phyloP scores from a whole-genome alignment of 1,284 basidiomycete species.

The Ganoderma lucidum region DNA sequence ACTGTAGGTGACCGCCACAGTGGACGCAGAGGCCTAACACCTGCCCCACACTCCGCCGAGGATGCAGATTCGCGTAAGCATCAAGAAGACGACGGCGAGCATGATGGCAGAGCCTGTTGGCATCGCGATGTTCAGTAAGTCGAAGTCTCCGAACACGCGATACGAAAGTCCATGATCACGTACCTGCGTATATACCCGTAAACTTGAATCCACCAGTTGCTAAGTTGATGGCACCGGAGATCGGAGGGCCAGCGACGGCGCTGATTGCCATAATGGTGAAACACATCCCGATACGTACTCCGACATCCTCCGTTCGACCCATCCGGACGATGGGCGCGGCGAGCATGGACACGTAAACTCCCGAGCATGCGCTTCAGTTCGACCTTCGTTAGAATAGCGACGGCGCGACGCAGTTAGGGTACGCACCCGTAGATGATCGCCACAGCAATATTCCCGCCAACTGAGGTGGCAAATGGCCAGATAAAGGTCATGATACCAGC shows the following conservation, averaged over 20 bases:
- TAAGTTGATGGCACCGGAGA: conserved; percentile 62
- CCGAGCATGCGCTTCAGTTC: conserved; percentile 56
- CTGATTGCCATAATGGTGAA: conserved; percentile 58
- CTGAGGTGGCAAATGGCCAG: conserved; percentile 61
- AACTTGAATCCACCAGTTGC: conserved; percentile 53
- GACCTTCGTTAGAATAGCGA: not conserved
- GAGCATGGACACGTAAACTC: conserved; percentile 64
- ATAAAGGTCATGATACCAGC: conserved; percentile 61
- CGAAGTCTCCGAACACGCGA: no score
- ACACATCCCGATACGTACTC: conserved; percentile 64
- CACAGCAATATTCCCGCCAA: conserved; percentile 52
- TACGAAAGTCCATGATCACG: conserved; percentile 2
- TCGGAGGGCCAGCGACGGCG: conserved; percentile 62
- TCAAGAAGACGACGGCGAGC: conserved; percentile 24
- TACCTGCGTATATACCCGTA: conserved; percentile 70
- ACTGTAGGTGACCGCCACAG: not conserved
- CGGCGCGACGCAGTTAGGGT: not conserved
- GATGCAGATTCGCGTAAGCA: conserved; percentile 20
- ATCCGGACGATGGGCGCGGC: conserved; percentile 64
- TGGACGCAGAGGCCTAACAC: conserved; percentile 1
- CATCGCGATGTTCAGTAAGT: not conserved
- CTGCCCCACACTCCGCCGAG: conserved; percentile 27
- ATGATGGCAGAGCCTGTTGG: conserved; percentile 25
- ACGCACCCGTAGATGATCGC: conserved; percentile 61
- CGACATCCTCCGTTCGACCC: conserved; percentile 65